phyloP scores from a whole-genome alignment of 2,329 filamentous ascomycete genomes.

The Zymoseptoria pseudotritici region DNA sequence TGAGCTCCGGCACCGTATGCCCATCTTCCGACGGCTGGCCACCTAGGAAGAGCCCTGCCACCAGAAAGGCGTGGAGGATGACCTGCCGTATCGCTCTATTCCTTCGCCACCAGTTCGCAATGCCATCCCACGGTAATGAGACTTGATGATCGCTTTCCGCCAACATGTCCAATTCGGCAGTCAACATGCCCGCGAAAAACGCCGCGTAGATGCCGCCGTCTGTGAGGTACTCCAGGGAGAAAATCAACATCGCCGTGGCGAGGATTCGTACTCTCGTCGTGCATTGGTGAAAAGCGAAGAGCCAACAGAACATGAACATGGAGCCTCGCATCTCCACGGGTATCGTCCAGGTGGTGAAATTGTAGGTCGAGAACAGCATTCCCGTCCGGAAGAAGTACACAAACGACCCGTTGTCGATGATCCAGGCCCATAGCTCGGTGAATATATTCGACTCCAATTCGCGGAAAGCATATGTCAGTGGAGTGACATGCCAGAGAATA shows the following conservation, averaged over 20 bases:
- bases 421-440: slow-evolving; percentile 45
- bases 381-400: slow-evolving; percentile 54
- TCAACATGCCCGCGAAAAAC: slow-evolving; percentile 54
- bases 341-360: slow-evolving; percentile 49
- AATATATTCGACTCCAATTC: slow-evolving; percentile 34
- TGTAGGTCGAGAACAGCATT: slow-evolving; percentile 23
- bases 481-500: slow-evolving; percentile 47
- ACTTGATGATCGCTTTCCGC: slow-evolving; percentile 26
- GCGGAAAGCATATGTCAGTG: slow-evolving; percentile 34
- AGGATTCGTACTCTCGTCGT: slow-evolving; percentile 12
- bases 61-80: slow-evolving; percentile 13
- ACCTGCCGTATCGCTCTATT: slow-evolving; percentile 7
- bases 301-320: slow-evolving; percentile 52
- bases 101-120: slow-evolving; percentile 10
- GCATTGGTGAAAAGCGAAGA: slow-evolving; percentile 43
- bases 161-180: slow-evolving; percentile 54
- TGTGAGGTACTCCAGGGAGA: slow-evolving; percentile 14
- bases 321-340: slow-evolving; percentile 58
- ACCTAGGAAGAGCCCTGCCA: slow-evolving; percentile 18
- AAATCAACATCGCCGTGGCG: slow-evolving; percentile 11
- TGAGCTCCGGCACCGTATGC: slow-evolving; percentile 9
- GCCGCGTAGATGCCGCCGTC: slow-evolving; percentile 52
- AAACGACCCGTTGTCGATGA: slow-evolving; percentile 57
- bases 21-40: slow-evolving; percentile 18
- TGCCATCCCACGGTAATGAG: slow-evolving; percentile 13